Conservation (phyloP, 495 filamentous ascomycete species). For the Aspergillus mulundensis region DNA sequence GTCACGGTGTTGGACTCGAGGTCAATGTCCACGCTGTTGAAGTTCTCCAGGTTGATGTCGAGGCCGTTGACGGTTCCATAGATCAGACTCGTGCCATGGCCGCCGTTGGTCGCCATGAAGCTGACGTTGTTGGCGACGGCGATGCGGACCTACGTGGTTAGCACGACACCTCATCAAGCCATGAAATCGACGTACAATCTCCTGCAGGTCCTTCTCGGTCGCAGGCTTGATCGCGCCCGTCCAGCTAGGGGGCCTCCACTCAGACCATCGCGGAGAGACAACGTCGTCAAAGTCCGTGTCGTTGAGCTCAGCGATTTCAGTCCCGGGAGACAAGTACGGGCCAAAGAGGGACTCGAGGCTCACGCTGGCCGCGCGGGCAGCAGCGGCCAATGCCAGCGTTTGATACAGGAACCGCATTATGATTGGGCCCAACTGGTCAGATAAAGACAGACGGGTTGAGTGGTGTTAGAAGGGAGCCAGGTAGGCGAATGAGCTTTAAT, state of each 20-base stretch:
- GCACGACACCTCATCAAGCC: slow-evolving; percentile 4
- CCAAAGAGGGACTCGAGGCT: background rate
- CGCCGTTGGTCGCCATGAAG: slow-evolving; percentile 32
- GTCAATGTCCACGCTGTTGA: slow-evolving; percentile 20
- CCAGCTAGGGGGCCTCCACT: slow-evolving; percentile 22
- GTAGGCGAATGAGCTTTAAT: too few relatives aligned
- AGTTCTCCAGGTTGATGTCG: slow-evolving; percentile 29
- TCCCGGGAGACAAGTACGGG: background rate
- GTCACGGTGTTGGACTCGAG: slow-evolving; percentile 12
- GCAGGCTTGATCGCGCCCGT: slow-evolving; percentile 25
- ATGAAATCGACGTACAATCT: slow-evolving; percentile 17
- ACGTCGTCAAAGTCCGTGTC: background rate
- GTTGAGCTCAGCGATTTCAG: background rate
- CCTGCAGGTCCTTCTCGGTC: slow-evolving; percentile 23
- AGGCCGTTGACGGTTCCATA: slow-evolving; percentile 20
- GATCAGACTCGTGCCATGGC: slow-evolving; percentile 26
- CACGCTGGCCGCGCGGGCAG: too few relatives aligned
- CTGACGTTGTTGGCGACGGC: slow-evolving; percentile 23
- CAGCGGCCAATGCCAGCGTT: too few relatives aligned
- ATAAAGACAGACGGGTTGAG: too few relatives aligned
- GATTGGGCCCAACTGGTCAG: too few relatives aligned
- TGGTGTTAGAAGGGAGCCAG: too few relatives aligned
- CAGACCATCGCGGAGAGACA: slow-evolving; percentile 15
- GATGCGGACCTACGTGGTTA: slow-evolving; percentile 11
- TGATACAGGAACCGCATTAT: too few relatives aligned